phyloP scores from a whole-genome alignment of 2,329 filamentous ascomycete species.

The Trichoderma gracile region DNA sequence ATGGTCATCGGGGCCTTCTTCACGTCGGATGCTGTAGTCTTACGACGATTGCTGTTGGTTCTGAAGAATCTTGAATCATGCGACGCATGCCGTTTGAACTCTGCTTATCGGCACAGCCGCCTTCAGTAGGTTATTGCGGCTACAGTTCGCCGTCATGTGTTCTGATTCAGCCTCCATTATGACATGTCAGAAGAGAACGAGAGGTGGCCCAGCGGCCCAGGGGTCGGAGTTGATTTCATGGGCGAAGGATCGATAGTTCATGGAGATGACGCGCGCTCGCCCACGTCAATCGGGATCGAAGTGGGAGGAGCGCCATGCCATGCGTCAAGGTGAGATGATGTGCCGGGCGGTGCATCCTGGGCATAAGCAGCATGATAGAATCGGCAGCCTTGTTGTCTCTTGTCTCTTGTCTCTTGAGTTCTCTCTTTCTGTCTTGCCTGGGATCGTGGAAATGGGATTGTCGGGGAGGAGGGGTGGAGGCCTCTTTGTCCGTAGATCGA shows the following conservation, averaged over 20 bases:
- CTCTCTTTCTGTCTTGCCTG: background rate
- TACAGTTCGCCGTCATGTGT: background rate
- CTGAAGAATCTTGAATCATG: background rate
- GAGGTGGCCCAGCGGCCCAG: background rate
- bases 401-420: background rate
- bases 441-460: background rate
- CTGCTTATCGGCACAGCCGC: background rate
- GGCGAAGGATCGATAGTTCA: background rate
- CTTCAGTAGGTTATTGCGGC: background rate
- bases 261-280: background rate
- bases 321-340: background rate
- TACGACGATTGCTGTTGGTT: background rate
- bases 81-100: background rate
- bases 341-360: background rate
- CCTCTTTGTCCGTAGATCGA: background rate
- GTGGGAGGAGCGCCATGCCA: constrained; percentile 6
- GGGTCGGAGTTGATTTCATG: background rate
- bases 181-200: background rate
- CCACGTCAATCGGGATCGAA: constrained; percentile 3
- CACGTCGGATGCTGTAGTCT: background rate
- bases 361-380: background rate
- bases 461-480: background rate
- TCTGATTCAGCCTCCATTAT: background rate
- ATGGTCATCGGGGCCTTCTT: background rate
- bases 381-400: background rate